Evolutionary conservation across 768 basidiomycete genomes (phyloP), one percentile per base, ranked within the genome.

Genomic region (Cytidiella melzeri): DNA sequence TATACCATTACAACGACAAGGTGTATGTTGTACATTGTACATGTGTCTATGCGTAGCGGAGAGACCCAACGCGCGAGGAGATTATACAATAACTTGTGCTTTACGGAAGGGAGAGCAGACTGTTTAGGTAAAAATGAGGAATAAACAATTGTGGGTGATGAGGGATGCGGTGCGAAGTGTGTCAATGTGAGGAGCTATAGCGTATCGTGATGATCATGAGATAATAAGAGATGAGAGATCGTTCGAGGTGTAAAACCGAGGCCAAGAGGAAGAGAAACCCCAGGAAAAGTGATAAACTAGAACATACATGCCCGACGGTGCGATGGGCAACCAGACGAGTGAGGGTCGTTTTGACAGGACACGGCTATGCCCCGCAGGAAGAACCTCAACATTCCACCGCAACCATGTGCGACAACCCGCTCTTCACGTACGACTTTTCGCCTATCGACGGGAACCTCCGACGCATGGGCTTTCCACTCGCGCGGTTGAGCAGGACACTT

Each of bases 391-490:
- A 65, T 19, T 78, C 78, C 36, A 74, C 67, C 28, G 66, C 73
- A n/a, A 79, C 67, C 56, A 73, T 72, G 53, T 67, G 71, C 56
- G 76, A 79, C 50, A 81, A 60, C 36, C 75, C 66, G 53, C 80
- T 81, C 56, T 72, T 75, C 55, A 75, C 71, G 54, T 81, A 81
- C 54, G 64, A 62, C 55, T 63, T 68, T 26, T 68, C 68, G 26
- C 39, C 56, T 5, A 61, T 62, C 19, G 61, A 55, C 11, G 60
- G 63, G 3, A 66, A 65, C 28, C 66, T 53, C 50, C 75, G 64
- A n/a, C 78, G 67, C 69, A 76, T 69, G 1, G 79, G 79, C 49
- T 69, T 71, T n/a, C 79, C 78, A 68, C 72, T 52, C 73, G 77
- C 73, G 19, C 80, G 69, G 56, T 74, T 75, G 23, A 83, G 67